These are phyloP conservation scores for Telfairia occidentalis DNA, from an alignment of 331 rosid genomes.

Conservation along the genomic window DNA sequence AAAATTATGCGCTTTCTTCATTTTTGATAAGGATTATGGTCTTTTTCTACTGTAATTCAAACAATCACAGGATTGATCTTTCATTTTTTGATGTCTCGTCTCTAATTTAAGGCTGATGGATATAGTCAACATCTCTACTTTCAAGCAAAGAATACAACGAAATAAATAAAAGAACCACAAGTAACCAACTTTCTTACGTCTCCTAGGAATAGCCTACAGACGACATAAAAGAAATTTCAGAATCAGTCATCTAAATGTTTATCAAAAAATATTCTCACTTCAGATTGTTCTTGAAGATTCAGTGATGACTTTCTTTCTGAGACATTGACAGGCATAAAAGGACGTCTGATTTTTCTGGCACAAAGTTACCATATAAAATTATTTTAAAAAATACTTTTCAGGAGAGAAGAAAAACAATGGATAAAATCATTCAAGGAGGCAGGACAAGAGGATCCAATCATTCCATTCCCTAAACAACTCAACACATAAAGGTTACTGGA, in stretches of 20 bases:
- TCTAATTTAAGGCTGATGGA: not conserved
- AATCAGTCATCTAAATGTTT: not conserved
- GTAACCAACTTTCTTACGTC: not conserved
- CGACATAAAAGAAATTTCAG: not conserved
- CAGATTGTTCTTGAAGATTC: constrained; percentile 1
- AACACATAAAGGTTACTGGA: not conserved
- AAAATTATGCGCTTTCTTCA: not conserved
- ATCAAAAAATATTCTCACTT: not conserved
- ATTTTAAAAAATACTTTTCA: not conserved
- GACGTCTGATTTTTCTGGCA: not conserved
- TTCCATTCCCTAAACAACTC: not conserved
- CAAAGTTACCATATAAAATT: not conserved
- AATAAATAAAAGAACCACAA: not conserved
- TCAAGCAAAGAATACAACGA: not conserved
- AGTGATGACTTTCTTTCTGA: no score
- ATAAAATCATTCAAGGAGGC: not conserved
- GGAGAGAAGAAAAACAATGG: not conserved
- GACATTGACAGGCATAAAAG: not conserved
- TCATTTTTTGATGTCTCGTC: not conserved
- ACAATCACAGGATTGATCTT: not conserved
- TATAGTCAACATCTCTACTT: not conserved
- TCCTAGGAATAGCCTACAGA: not conserved
- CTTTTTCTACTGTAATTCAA: not conserved
- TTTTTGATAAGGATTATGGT: not conserved
- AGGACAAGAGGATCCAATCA: not conserved